Evolutionary conservation across 768 basidiomycete genomes (phyloP), one percentile per base, ranked within the genome.

Genomic region (Suillus paluster): DNA sequence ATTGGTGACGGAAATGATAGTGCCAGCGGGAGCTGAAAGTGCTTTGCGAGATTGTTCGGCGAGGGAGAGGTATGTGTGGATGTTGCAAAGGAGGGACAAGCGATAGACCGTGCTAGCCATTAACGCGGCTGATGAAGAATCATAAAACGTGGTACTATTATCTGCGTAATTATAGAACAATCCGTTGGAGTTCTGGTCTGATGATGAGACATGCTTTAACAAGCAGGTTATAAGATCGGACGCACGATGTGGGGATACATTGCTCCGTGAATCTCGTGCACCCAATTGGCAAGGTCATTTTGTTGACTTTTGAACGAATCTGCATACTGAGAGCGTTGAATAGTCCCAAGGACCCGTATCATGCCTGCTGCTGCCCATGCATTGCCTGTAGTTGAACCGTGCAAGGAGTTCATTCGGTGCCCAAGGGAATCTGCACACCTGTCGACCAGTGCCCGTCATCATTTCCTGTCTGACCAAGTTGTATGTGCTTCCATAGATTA

Each of bases 331-430:
- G 91, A 91, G 36, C 84, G 76, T 65, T 84, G 79, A 61, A 94
- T 88, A 1, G 92, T 94, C 2, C 84, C 87, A 1, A 91, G 79
- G 3, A 95, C 94, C 7, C 94, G 87, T 11, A 92, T 78, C 83
- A 94, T 94, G 1, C 95, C 94, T 19, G 87, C 90, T 0, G 92
- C 92, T 0, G 91, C 95, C 95, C 95, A 97, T 3, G 80, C 94
- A 60, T 95, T 95, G 0, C 94, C 94, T 90, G 54, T 30, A 25
- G 12, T 11, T 6, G 8, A 60, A 21, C 7, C 48, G 27, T 49
- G 10, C 58, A 17, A 52, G 19, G 5, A 45, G 25, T 30, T 21
- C 58, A 8, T 27, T 36, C 4, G 12, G 17, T 3, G 25, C 34
- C 14, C 30, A 46, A 34, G 10, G 34, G 34, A 15, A 21, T 9